Conservation (phyloP, 345 rosid species). For the Acer negundo region DNA sequence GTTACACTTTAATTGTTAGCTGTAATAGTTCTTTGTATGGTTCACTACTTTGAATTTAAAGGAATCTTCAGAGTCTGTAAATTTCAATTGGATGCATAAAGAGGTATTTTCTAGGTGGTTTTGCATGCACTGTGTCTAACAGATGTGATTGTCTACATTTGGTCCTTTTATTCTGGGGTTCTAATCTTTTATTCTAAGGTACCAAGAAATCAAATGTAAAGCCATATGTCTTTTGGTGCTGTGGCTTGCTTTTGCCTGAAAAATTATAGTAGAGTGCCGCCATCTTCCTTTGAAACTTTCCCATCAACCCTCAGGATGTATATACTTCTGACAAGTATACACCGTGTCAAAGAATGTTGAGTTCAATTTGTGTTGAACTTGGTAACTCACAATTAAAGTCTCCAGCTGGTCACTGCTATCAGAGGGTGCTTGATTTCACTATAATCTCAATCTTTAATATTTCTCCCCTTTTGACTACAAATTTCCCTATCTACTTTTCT, state of each 20-base stretch:
- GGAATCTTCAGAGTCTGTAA: neutral
- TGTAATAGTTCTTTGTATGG: neutral
- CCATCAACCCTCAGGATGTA: neutral
- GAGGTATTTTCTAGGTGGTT: neutral
- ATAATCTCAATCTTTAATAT: neutral
- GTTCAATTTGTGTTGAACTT: neutral
- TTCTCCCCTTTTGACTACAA: neutral
- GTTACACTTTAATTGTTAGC: slow-evolving; percentile 22
- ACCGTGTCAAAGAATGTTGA: neutral
- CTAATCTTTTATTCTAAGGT: neutral
- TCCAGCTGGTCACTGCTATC: neutral
- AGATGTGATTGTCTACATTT: neutral
- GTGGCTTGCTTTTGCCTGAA: neutral
- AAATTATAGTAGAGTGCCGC: neutral
- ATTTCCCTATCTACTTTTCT: neutral
- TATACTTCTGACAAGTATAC: neutral
- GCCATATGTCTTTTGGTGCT: neutral
- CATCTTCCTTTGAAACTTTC: neutral
- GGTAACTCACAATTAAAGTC: neutral
- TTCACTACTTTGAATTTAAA: neutral
- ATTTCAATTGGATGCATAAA: neutral
- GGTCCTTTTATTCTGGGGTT: neutral
- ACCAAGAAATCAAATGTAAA: neutral
- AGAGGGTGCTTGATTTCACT: neutral
- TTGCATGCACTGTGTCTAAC: neutral